These are phyloP conservation scores for Geosmithia flava DNA, from an alignment of 2,329 filamentous ascomycete species.

Conservation along the genomic window DNA sequence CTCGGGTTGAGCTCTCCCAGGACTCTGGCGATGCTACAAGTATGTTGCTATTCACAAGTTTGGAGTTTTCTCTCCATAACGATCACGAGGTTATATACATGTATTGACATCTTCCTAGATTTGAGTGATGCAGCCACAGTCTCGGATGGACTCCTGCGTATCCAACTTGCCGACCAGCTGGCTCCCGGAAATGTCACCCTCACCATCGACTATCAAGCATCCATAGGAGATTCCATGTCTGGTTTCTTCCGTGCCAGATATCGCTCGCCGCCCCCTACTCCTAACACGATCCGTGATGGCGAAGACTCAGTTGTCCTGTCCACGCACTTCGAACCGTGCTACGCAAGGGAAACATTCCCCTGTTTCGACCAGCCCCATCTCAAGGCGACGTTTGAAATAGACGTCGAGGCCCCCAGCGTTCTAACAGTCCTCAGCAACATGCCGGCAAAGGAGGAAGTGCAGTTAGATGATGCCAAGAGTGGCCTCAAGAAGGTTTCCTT, in stretches of 20 bases:
- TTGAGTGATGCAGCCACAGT: neutral
- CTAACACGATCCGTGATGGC: conserved; percentile 66
- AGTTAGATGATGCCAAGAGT: conserved; percentile 41
- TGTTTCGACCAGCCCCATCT: conserved; percentile 98
- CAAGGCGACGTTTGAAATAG: conserved; percentile 90
- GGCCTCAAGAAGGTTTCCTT: conserved; percentile 69
- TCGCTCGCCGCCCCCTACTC: conserved; percentile 61
- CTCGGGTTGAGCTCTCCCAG: neutral
- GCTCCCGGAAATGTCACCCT: conserved; percentile 49
- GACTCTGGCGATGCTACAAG: neutral
- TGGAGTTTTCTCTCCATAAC: too few species aligned
- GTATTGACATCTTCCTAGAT: neutral
- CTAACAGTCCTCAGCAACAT: conserved; percentile 91
- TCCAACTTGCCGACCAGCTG: neutral
- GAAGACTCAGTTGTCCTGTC: conserved; percentile 62
- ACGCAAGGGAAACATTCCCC: conserved; percentile 88
- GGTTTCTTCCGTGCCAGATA: conserved; percentile 94
- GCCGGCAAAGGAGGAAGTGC: conserved; percentile 54
- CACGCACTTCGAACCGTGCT: conserved; percentile 95
- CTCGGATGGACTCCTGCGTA: neutral
- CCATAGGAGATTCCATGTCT: conserved; percentile 82
- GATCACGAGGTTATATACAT: too few species aligned
- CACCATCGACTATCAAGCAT: conserved; percentile 63
- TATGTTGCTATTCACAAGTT: too few species aligned
- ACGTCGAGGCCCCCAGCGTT: conserved; percentile 81